Evolutionary conservation across 2,329 filamentous ascomycete species (phyloP).

Genomic region (Diplodia scrobiculata): DNA sequence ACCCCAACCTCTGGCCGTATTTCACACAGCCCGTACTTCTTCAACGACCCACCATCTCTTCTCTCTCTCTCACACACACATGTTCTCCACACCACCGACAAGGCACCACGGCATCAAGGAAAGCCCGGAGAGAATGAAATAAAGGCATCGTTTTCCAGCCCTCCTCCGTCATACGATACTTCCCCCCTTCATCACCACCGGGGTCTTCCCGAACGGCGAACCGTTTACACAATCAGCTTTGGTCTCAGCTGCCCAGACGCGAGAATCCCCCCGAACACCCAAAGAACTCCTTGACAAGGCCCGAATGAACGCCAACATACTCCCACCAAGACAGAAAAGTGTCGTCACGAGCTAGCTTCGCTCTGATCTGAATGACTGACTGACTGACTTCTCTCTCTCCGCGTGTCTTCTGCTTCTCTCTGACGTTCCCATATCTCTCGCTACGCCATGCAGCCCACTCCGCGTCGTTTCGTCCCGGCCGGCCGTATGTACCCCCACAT

Average conservation of each 20-base stretch:
- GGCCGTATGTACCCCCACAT: background rate
- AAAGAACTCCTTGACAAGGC: background rate
- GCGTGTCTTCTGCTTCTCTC: background rate
- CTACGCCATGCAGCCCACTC: background rate
- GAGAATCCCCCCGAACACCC: background rate
- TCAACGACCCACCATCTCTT: background rate
- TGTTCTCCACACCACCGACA: background rate
- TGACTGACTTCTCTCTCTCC: background rate
- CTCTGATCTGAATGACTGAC: background rate
- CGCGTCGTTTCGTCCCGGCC: background rate
- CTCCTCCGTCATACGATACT: background rate
- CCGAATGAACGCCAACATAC: background rate
- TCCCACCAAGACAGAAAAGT: background rate
- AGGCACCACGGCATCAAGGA: background rate
- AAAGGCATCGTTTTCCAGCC: too few species aligned
- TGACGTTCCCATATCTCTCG: background rate
- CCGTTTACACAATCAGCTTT: background rate
- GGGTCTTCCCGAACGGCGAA: background rate
- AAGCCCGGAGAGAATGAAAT: background rate
- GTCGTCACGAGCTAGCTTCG: background rate
- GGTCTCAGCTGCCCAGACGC: background rate
- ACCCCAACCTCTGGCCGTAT: background rate
- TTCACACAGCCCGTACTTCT: background rate
- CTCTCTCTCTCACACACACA: background rate
- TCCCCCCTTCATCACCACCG: background rate